Evolutionary conservation across 73 alveolate genomes (phyloP), one percentile per base, ranked within the genome.

Genomic region (Paramecium biaurelia): DNA sequence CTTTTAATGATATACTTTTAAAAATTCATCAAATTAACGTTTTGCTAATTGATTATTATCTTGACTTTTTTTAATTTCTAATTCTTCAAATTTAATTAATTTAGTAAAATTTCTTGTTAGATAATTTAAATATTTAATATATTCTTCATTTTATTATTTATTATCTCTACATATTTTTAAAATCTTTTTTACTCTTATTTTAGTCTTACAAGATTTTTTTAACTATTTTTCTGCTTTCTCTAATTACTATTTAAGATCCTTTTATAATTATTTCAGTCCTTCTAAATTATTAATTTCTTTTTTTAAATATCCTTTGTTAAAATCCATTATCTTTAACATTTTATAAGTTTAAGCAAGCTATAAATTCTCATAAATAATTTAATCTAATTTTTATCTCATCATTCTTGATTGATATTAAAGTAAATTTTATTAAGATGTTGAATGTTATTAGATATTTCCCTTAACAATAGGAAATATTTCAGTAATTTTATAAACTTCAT

Each of bases 81-180:
- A 49, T 43, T 94, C 70, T 42, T 94, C 93, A 49, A 70, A 87
- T 26, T 76, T 92, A 30, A 94, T 93, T 67, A 94, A 49, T 82
- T 94, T 94, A 23, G 86, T 35, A 92, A 94, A 92, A 57, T 92
- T 94, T 18, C 85, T 93, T 7, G 93, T 92, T 21, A 85, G 34
- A 30, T 59, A 45, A 58, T 93, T 93, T 47, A 94, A 85, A 63
- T 84, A 26, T 63, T 96, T 86, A 32, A 93, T 93, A 93, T 94
- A 93, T 30, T 95, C 97, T 90, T 95, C 93, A 57, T 95, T 95
- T 45, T 93, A 82, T 42, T 95, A 90, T 37, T 92, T 92, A 85
- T 95, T 95, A 49, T 94, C 95, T 26, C 53, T 53, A 53, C 97
- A 95, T 8, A 93, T 95, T 23, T 74, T 82, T 43, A 70, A 41